Evolutionary conservation across 1,139 yeast species (phyloP).

Genomic region (Blastobotrys malaysiensis): DNA sequence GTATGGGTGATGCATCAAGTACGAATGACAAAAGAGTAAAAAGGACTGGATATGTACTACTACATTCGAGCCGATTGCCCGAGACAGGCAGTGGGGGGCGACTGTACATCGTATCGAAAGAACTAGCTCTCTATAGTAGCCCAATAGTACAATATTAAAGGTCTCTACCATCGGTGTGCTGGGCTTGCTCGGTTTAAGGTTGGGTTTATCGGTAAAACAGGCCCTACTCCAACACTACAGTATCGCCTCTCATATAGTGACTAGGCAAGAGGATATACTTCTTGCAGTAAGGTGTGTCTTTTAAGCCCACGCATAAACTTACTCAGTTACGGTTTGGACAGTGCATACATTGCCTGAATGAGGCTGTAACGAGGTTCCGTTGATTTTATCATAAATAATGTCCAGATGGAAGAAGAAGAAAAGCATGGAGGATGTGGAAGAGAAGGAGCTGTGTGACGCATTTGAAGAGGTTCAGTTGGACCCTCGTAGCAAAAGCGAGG

Average conservation of each 20-base stretch:
- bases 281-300: background rate
- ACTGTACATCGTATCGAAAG: too few relatives aligned
- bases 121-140: too few relatives aligned
- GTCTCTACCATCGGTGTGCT: too few relatives aligned
- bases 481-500: background rate
- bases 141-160: background rate
- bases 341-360: background rate
- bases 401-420: background rate
- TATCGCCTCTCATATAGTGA: background rate
- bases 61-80: background rate
- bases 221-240: background rate
- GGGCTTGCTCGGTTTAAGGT: background rate
- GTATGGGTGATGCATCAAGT: background rate
- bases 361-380: background rate
- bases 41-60: background rate
- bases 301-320: background rate
- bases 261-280: background rate
- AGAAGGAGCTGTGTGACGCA: background rate
- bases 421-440: background rate
- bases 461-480: background rate
- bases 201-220: background rate
- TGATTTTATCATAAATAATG: background rate
- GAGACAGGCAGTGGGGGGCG: background rate
- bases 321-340: too few relatives aligned
- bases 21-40: background rate